Percentiles rank a stretch among this genome's conserved stretches.
Conservation (phyloP, 225 moss, liverwort and hornwort genomes). For the Pleurozium schreberi region DNA sequence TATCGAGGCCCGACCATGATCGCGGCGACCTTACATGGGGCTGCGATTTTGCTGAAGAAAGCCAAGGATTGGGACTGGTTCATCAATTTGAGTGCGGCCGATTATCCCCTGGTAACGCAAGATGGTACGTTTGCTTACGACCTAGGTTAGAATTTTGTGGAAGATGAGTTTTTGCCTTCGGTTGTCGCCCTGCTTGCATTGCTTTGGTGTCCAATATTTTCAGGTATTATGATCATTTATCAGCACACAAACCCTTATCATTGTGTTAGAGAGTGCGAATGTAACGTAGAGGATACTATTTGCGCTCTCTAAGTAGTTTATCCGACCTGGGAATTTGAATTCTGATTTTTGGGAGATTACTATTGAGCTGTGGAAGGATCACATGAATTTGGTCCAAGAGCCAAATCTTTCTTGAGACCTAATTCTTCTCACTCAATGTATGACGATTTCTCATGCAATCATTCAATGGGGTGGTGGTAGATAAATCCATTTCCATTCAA, state of each 20-base stretch:
- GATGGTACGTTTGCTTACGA: constrained; percentile 36
- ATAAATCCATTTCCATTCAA: not conserved
- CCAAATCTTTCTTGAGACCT: not conserved
- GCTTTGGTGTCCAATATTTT: not conserved
- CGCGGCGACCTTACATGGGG: constrained; percentile 77
- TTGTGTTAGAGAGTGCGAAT: not conserved
- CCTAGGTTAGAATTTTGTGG: not conserved
- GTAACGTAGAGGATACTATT: not conserved
- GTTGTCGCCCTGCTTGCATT: not conserved
- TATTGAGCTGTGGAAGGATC: not conserved
- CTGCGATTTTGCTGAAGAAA: constrained; percentile 66
- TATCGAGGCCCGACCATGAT: constrained; percentile 92
- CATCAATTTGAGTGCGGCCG: constrained; percentile 91
- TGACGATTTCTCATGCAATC: not conserved
- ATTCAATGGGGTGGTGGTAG: not conserved
- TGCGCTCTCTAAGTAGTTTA: not conserved
- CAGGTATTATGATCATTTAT: not conserved
- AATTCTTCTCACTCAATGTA: not conserved
- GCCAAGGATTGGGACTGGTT: constrained; percentile 90
- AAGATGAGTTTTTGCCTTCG: not conserved
- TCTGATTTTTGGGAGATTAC: not conserved
- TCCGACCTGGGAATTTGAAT: not conserved
- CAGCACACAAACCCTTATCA: not conserved
- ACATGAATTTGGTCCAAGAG: not conserved
- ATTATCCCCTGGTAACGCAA: constrained; percentile 85